Conservation (phyloP, 306 rosid genomes). For the Malus asiatica region DNA sequence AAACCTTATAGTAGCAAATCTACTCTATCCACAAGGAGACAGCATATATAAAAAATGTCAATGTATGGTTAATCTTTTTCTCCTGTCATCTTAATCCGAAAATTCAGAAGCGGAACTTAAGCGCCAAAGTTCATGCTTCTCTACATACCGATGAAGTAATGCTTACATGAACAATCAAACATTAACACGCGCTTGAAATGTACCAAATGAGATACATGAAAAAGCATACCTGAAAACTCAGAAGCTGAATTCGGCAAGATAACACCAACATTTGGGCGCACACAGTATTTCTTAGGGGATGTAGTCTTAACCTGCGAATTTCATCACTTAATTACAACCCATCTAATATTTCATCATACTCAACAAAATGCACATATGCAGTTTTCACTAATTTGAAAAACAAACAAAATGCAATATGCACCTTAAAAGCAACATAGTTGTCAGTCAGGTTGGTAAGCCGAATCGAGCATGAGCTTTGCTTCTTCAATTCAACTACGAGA, state of each 20-base stretch:
- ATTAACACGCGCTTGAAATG: not conserved
- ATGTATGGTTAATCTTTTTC: not conserved
- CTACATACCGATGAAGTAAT: not conserved
- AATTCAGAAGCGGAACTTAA: not conserved
- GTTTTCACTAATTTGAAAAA: not conserved
- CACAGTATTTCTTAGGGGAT: constrained; percentile 82
- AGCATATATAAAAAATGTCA: not conserved
- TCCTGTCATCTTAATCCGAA: not conserved
- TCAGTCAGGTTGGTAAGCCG: constrained; percentile 51
- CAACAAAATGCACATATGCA: not conserved
- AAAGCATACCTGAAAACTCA: constrained; percentile 64
- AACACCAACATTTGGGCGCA: constrained; percentile 86
- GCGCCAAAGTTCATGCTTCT: not conserved
- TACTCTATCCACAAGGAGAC: not conserved
- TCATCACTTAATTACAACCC: not conserved
- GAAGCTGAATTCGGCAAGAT: constrained; percentile 52
- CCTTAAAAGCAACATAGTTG: constrained; percentile 78
- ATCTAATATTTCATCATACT: not conserved
- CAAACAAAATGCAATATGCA: constrained; percentile 15
- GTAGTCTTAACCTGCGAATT: constrained; percentile 84
- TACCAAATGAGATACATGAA: not conserved
- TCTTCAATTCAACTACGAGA: constrained; percentile 68
- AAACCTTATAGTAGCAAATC: not conserved
- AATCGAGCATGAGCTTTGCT: constrained; percentile 77
- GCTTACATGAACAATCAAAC: not conserved